These are phyloP conservation scores for Tolypocladium endophyticum DNA, from an alignment of 2,329 filamentous ascomycete species.

Conservation along the genomic window DNA sequence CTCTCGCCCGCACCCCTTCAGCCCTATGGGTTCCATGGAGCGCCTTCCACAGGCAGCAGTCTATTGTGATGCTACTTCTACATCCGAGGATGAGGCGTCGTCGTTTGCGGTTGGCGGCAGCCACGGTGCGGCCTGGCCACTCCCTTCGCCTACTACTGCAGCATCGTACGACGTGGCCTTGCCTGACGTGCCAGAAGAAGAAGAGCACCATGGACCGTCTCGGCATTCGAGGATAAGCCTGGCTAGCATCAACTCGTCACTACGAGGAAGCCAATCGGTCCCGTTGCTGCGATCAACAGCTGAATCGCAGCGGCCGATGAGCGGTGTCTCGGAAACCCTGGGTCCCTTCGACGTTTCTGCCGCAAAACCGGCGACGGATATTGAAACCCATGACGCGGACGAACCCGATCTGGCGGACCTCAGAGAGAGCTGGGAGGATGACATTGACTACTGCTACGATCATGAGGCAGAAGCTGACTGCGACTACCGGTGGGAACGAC, in stretches of 20 bases:
- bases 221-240: slow-evolving; percentile 32
- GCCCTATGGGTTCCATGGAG: slow-evolving; percentile 12
- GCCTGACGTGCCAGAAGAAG: slow-evolving; percentile 53
- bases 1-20: slow-evolving; percentile 33
- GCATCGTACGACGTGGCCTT: slow-evolving; percentile 32
- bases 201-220: slow-evolving; percentile 34
- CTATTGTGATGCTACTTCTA: neutral
- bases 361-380: slow-evolving; percentile 11
- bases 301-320: slow-evolving; percentile 28
- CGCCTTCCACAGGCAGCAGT: slow-evolving; percentile 1
- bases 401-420: slow-evolving; percentile 14
- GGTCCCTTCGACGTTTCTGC: slow-evolving; percentile 31
- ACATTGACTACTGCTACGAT: slow-evolving; percentile 62
- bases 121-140: slow-evolving; percentile 32
- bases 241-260: slow-evolving; percentile 37
- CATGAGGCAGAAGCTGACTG: slow-evolving; percentile 57
- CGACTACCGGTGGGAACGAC: slow-evolving; percentile 54
- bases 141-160: slow-evolving; percentile 13
- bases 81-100: slow-evolving; percentile 7
- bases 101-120: slow-evolving; percentile 31
- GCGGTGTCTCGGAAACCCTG: slow-evolving; percentile 42
- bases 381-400: slow-evolving; percentile 5
- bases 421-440: slow-evolving; percentile 53
- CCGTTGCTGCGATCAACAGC: slow-evolving; percentile 40
- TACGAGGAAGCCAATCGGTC: slow-evolving; percentile 45